Percentiles rank a stretch among this genome's conserved stretches.
Conservation (phyloP, 2,329 filamentous ascomycete genomes). For the Truncatella angustata region DNA sequence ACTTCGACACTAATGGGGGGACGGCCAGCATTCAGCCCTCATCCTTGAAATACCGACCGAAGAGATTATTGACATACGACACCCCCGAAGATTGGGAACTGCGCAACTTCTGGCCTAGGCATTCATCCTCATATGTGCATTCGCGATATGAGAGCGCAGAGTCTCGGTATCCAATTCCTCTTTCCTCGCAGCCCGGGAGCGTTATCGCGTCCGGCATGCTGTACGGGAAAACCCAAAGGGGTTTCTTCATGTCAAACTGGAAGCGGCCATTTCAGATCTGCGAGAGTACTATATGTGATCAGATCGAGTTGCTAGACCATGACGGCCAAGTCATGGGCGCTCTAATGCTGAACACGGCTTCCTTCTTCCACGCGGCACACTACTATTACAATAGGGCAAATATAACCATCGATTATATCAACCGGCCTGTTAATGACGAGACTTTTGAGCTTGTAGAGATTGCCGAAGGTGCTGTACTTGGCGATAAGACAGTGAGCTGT, state of each 20-base stretch:
- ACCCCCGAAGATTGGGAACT: background rate
- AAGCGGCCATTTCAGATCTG: background rate
- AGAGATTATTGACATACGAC: background rate
- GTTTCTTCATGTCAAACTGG: background rate
- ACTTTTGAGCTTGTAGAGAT: background rate
- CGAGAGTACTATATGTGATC: background rate
- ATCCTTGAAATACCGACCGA: background rate
- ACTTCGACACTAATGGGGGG: background rate
- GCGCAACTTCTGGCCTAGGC: background rate
- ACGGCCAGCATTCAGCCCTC: background rate
- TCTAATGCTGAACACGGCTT: background rate
- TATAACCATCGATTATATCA: background rate
- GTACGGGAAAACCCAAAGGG: background rate
- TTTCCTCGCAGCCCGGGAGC: background rate
- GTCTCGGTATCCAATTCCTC: background rate
- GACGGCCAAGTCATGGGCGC: background rate
- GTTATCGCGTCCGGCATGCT: background rate
- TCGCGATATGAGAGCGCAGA: background rate
- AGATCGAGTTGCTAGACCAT: background rate
- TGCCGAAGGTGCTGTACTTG: background rate
- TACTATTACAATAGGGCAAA: background rate
- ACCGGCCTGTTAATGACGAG: background rate
- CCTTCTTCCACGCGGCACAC: no score
- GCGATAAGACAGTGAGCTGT: background rate
- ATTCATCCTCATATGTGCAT: background rate